phyloP scores from a whole-genome alignment of 257 asterid genomes.

The Fraxinus anomala region DNA sequence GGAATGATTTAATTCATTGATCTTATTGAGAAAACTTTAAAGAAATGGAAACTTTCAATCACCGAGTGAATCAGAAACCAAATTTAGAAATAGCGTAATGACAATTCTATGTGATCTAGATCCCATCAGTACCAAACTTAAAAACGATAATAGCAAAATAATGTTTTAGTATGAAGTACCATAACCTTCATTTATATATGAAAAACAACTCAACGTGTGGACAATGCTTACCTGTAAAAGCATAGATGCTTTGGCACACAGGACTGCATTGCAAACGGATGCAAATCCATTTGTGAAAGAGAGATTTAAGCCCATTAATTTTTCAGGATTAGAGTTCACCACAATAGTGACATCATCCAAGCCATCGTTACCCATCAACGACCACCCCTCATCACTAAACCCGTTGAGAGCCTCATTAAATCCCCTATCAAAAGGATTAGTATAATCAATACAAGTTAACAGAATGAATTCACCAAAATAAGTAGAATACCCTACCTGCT shows the following conservation, averaged over 20 bases:
- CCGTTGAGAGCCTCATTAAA: slow-evolving; percentile 90
- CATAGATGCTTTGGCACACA: slow-evolving; percentile 94
- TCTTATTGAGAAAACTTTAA: too few relatives aligned
- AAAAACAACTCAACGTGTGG: neutral
- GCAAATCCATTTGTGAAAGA: slow-evolving; percentile 67
- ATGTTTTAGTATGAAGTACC: neutral
- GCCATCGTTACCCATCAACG: slow-evolving; percentile 68
- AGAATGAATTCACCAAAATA: neutral
- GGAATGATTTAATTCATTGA: too few relatives aligned
- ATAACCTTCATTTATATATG: neutral
- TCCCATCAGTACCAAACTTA: neutral
- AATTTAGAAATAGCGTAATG: neutral
- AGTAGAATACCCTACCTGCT: slow-evolving; percentile 55
- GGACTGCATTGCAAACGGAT: slow-evolving; percentile 60
- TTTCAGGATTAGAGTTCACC: slow-evolving; percentile 81
- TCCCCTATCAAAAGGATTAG: slow-evolving; percentile 49
- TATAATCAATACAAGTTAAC: neutral
- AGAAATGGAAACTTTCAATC: too few relatives aligned
- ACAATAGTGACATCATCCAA: slow-evolving; percentile 77
- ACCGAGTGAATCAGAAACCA: too few relatives aligned
- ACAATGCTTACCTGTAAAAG: slow-evolving; percentile 66
- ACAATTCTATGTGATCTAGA: neutral
- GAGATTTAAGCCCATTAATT: slow-evolving; percentile 69
- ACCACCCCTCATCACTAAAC: slow-evolving; percentile 84
- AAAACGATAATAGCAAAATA: neutral